Percentiles rank a stretch among this genome's conserved stretches.
Conservation (phyloP, 2,329 filamentous ascomycete species). For the Dissoconium aciculare region DNA sequence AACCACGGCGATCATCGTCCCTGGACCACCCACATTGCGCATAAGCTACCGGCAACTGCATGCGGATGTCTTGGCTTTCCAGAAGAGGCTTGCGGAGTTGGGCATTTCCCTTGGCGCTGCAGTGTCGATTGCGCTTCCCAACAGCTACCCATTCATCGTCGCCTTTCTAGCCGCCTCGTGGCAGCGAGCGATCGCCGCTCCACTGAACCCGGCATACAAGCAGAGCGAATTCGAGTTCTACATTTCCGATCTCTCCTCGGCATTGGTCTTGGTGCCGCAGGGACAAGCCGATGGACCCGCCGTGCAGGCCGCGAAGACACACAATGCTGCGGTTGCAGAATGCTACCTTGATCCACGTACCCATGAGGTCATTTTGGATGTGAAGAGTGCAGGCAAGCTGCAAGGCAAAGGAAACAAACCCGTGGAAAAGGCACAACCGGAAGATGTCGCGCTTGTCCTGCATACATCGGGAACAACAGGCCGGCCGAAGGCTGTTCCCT, state of each 20-base stretch:
- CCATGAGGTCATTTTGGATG: slow-evolving; percentile 55
- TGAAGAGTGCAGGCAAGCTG: slow-evolving; percentile 62
- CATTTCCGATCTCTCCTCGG: slow-evolving; percentile 72
- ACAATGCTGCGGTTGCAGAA: slow-evolving; percentile 72
- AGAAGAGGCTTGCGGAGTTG: slow-evolving; percentile 60
- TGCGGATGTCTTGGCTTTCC: slow-evolving; percentile 53
- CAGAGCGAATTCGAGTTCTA: slow-evolving; percentile 86
- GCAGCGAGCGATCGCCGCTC: slow-evolving; percentile 70
- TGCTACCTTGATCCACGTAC: slow-evolving; percentile 56
- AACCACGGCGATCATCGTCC: slow-evolving; percentile 56
- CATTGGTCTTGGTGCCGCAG: slow-evolving; percentile 58
- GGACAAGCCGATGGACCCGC: slow-evolving; percentile 53
- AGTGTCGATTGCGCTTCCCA: slow-evolving; percentile 69
- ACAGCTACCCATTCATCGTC: slow-evolving; percentile 79
- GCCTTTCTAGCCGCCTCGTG: slow-evolving; percentile 74
- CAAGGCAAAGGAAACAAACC: slow-evolving; percentile 33
- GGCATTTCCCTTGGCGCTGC: slow-evolving; percentile 55
- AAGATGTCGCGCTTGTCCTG: slow-evolving; percentile 67
- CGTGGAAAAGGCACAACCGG: slow-evolving; percentile 45
- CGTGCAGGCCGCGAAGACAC: slow-evolving; percentile 62
- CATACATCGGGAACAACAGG: slow-evolving; percentile 80
- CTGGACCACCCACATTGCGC: slow-evolving; percentile 49
- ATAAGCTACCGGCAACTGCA: slow-evolving; percentile 55
- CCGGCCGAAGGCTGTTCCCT: slow-evolving; percentile 68
- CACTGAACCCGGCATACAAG: slow-evolving; percentile 79